phyloP scores from a whole-genome alignment of 768 basidiomycete species.

The Trametes cinnabarina region DNA sequence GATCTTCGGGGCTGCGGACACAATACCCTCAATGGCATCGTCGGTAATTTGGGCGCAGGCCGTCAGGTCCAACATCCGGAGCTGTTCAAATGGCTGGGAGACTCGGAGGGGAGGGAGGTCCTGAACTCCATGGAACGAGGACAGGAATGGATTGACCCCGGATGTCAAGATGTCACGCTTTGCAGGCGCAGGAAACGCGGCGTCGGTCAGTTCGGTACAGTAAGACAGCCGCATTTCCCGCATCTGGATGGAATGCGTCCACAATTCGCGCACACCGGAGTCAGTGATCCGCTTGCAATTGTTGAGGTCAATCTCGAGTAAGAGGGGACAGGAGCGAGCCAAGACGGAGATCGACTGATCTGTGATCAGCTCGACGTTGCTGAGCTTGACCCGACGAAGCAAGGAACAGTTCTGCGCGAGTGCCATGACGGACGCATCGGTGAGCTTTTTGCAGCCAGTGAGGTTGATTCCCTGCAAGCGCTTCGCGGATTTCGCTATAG shows the following conservation, averaged over 20 bases:
- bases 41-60: conserved; percentile 78
- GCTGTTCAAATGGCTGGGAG: conserved; percentile 67
- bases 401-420: conserved; percentile 73
- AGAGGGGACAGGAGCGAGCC: conserved; percentile 73
- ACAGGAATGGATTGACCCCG: conserved; percentile 34
- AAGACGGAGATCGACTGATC: conserved; percentile 75
- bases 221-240: conserved; percentile 88
- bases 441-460: conserved; percentile 75
- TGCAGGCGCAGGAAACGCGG: conserved; percentile 78
- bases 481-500: conserved; percentile 65
- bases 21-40: conserved; percentile 72
- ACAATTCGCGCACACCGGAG: conserved; percentile 74
- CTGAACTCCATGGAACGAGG: conserved; percentile 31
- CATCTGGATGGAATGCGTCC: conserved; percentile 77
- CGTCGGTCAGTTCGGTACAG: conserved; percentile 74
- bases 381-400: conserved; percentile 88
- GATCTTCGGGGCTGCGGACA: conserved; percentile 46
- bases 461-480: conserved; percentile 92
- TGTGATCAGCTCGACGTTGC: conserved; percentile 70
- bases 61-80: conserved; percentile 92
- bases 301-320: conserved; percentile 94
- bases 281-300: conserved; percentile 79
- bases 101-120: conserved; percentile 68
- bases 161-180: conserved; percentile 43
- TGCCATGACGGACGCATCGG: conserved; percentile 73